Percentiles rank a stretch among this genome's conserved stretches.
phyloP scores from a whole-genome alignment of 2,329 filamentous ascomycete species.

The Cladosporium sp. region DNA sequence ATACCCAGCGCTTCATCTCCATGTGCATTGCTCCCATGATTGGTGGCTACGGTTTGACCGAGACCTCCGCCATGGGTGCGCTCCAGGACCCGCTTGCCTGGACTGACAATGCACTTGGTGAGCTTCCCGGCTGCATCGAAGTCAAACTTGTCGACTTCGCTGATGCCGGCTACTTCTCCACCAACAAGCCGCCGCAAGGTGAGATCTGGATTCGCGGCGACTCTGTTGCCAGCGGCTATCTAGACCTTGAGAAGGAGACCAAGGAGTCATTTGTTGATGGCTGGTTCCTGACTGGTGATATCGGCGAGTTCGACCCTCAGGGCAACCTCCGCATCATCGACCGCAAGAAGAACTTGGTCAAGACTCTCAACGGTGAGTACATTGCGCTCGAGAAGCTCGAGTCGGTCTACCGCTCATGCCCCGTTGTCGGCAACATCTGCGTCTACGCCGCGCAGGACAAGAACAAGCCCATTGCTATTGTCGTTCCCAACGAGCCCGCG shows the following conservation, averaged over 20 bases:
- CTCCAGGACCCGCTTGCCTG: slow-evolving; percentile 83
- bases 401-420: slow-evolving; percentile 79
- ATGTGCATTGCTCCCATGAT: slow-evolving; percentile 94
- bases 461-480: slow-evolving; percentile 78
- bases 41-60: slow-evolving; percentile 88
- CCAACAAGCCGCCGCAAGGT: slow-evolving; percentile 77
- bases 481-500: slow-evolving; percentile 63
- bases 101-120: slow-evolving; percentile 75
- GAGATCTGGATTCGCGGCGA: slow-evolving; percentile 87
- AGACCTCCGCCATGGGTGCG: slow-evolving; percentile 76
- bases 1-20: slow-evolving; percentile 88
- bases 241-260: slow-evolving; percentile 83
- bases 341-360: slow-evolving; percentile 97
- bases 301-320: slow-evolving; percentile 80
- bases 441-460: slow-evolving; percentile 76
- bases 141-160: slow-evolving; percentile 89
- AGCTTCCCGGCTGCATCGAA: slow-evolving; percentile 75
- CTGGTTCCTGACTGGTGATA: slow-evolving; percentile 97
- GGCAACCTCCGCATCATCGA: slow-evolving; percentile 88
- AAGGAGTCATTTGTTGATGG: slow-evolving; percentile 72
- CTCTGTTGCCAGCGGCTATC: slow-evolving; percentile 76
- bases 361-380: slow-evolving; percentile 93
- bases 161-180: slow-evolving; percentile 81
- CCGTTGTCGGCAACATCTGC: slow-evolving; percentile 84
- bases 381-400: slow-evolving; percentile 96